A percentile compares a stretch with the other conserved stretches of the same genome.
Conservation (phyloP, 345 rosid species). For the Citrus glauca region DNA sequence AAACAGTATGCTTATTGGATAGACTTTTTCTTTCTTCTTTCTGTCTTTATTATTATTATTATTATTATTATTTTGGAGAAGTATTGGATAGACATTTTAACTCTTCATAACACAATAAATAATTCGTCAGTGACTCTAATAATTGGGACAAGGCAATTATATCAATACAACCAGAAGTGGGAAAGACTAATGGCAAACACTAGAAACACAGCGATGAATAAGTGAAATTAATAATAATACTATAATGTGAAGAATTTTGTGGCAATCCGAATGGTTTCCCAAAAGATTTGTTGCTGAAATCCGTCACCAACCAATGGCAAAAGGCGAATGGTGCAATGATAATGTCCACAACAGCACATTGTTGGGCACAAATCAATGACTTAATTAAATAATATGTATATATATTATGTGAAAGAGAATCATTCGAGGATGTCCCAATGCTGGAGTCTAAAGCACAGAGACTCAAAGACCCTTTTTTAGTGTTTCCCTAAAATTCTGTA, state of each 20-base stretch:
- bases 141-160: constrained; percentile 48
- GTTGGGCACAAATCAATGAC: constrained; percentile 23
- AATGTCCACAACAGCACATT: constrained; percentile 26
- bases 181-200: constrained; percentile 2
- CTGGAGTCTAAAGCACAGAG: constrained; percentile 23
- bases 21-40: too few species aligned
- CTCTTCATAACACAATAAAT: constrained; percentile 11
- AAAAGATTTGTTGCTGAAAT: constrained; percentile 3
- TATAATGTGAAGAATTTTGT: neutral
- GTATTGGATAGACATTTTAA: too few species aligned
- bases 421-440: constrained; percentile 22
- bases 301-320: constrained; percentile 11
- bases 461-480: constrained; percentile 14
- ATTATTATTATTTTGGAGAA: too few species aligned
- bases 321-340: constrained; percentile 31
- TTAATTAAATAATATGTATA: neutral
- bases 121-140: constrained; percentile 40
- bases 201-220: constrained; percentile 5
- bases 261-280: constrained; percentile 12
- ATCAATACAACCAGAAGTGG: constrained; percentile 7
- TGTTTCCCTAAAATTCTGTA: constrained; percentile 25
- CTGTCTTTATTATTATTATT: too few species aligned
- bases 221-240: neutral
- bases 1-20: too few species aligned
- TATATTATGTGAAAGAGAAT: constrained; percentile 28